Evolutionary conservation across 176 grass and related monocot species (phyloP), one percentile per base, ranked within the genome.

Genomic region (Oryza glaberrima): DNA sequence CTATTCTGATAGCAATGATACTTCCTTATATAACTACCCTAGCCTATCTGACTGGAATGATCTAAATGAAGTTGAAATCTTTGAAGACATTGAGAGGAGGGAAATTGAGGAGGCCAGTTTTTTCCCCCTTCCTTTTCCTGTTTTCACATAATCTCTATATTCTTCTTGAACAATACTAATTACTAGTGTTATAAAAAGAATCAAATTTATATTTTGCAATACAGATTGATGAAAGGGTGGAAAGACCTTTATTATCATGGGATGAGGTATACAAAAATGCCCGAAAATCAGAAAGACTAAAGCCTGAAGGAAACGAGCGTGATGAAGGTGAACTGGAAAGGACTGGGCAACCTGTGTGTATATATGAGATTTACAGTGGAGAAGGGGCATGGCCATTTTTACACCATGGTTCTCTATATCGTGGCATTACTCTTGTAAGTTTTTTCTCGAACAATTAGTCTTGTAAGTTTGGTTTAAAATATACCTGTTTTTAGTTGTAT

Each of bases 301-400:
- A 92, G 68, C 56, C 88, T 28, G 91, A 92, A 86, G 85, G 88
- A 88, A 87, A 92, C 92, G 93, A 92, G 75, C 89, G 91, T 69
- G 96, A 98, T 73, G 96, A 98, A 92, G 96, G 93, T 35, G 91
- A 95, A 88, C 83, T 98, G 69, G 93, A 95, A 82, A 89, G 96
- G 87, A 96, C 86, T 78, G 96, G 96, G 34, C 91, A 95, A 48
- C 88, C 88, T 36, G 83, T 98, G 46, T 94, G 93, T 83, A 88
- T 98, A 78, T 98, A 95, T 79, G 96, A 98, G 77, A 87, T 98
- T 86, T 98, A 94, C 76, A 85, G 16, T 77, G 93, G 96, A 90
- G 86, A 90, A 46, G 96, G 96, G 11, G 73, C 96, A 25, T 95
- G 89, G 89, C 88, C 90, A 19, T 94, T 96, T 90, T 89, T 98